phyloP scores from a whole-genome alignment of 1,139 yeast genomes.

The Schwanniomyces etchellsii region DNA sequence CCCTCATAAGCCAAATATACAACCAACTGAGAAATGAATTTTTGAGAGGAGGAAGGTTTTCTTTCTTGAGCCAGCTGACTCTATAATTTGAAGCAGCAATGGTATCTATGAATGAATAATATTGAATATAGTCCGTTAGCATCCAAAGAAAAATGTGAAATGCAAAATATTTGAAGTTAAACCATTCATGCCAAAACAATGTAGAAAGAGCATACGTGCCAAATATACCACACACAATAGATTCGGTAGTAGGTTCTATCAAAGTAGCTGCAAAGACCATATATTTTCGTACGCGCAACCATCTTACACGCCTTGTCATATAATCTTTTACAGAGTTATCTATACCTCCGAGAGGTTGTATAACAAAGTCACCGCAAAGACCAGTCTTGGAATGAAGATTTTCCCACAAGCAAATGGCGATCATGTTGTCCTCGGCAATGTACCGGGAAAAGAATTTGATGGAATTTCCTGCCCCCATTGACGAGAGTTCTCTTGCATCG shows the following conservation, averaged over 20 bases:
- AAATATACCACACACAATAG: conserved; percentile 58
- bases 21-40: conserved; percentile 19
- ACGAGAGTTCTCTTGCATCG: conserved; percentile 25
- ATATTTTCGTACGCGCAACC: conserved; percentile 86
- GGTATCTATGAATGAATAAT: conserved; percentile 35
- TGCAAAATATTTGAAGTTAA: conserved; percentile 32
- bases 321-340: conserved; percentile 49
- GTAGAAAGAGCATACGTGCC: conserved; percentile 60
- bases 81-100: conserved; percentile 13
- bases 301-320: conserved; percentile 63
- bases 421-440: conserved; percentile 93
- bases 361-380: conserved; percentile 70
- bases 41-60: conserved; percentile 9
- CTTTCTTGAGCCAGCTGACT: conserved; percentile 26
- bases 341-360: conserved; percentile 65
- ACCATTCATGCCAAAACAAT: conserved; percentile 30
- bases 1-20: conserved; percentile 61
- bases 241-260: conserved; percentile 83
- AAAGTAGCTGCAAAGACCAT: conserved; percentile 85
- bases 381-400: conserved; percentile 65
- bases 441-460: conserved; percentile 69
- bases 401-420: conserved; percentile 82
- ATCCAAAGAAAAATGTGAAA: conserved; percentile 65
- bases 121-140: conserved; percentile 56
- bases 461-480: conserved; percentile 43